A percentile compares a stretch with the other conserved stretches of the same genome.
phyloP scores from a whole-genome alignment of 306 rosid species.

The Fragaria vesca region DNA sequence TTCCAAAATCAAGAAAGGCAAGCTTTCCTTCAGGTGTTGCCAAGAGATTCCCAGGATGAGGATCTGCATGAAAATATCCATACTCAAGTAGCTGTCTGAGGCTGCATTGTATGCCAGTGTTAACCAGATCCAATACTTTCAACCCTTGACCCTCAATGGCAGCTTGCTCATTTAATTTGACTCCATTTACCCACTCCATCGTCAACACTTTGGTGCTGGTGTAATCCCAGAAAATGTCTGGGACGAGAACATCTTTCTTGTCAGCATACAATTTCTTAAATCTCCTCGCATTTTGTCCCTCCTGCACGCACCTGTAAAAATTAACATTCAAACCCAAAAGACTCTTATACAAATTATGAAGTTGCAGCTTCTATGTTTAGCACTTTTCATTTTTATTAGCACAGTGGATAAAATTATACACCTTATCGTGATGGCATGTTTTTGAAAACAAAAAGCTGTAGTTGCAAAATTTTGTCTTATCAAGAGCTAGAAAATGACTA shows the following conservation, averaged over 20 bases:
- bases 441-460: background rate
- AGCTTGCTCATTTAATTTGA: constrained; percentile 82
- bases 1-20: constrained; percentile 95
- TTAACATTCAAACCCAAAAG: constrained; percentile 73
- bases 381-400: background rate
- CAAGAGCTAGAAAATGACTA: background rate
- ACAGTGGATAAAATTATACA: background rate
- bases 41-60: constrained; percentile 99
- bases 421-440: background rate
- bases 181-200: constrained; percentile 95
- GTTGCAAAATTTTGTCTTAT: background rate
- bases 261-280: constrained; percentile 92
- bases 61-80: constrained; percentile 98
- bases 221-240: constrained; percentile 90
- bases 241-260: constrained; percentile 81
- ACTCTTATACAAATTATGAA: constrained; percentile 17
- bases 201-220: constrained; percentile 85
- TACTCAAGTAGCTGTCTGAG: constrained; percentile 92
- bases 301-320: constrained; percentile 94
- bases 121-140: constrained; percentile 80
- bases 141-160: constrained; percentile 91
- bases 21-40: constrained; percentile 96
- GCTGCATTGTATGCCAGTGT: constrained; percentile 88
- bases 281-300: constrained; percentile 88
- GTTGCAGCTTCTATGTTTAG: background rate